Base-by-base conservation (phyloP, 495 filamentous ascomycete genomes). In the Trichocladium antarcticum region DNA sequence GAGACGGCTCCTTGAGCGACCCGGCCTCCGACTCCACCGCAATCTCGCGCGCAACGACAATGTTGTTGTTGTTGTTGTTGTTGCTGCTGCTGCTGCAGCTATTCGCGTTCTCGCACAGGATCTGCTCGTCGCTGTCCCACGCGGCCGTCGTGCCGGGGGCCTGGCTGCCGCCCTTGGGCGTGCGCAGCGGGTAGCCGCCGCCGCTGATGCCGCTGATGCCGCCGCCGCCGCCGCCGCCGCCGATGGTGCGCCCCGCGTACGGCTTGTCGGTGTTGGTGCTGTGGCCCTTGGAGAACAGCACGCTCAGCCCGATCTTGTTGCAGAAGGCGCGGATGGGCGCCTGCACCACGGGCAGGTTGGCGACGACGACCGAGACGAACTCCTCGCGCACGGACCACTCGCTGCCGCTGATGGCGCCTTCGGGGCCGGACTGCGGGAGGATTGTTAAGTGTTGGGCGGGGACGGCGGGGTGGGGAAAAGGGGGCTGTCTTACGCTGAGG, bases 71-170 rank as follows among this genome's bases (percentile, higher is more conserved):
- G 4, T 1, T 1, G 3, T 8, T 2, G 14, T 34, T 34, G 0
- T 12, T 5, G 16, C 1, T 14, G 27, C 16, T 38, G 4, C 1
- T 1, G 3, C 6, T 2, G 14, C 21, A 21, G 0, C 17, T 5
- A 8, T 3, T 14, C n/a, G 7, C 29, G 5, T 14, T 11, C 42
- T 21, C 28, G 29, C 28, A 1, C 17, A 44, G 22, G 16, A 44
- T 44, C 17, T 35, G 29, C 42, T 44, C 42, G 7, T 44, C 42
- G 42, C 42, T 44, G 17, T 35, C 42, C 28, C 28, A 44, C 16
- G 39, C 16, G 14, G 42, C 21, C 9, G 27, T 16, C 9, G 28
- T 6, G 29, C 10, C 29, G 12, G 12, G 20, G 42, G 16, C 7
- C 3, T 17, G 19, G 27, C 17, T 35, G n/a, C n/a, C n/a, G n/a